Evolutionary conservation across 164 flowering plant genomes (phyloP).

Genomic region (Magnolia sinica): DNA sequence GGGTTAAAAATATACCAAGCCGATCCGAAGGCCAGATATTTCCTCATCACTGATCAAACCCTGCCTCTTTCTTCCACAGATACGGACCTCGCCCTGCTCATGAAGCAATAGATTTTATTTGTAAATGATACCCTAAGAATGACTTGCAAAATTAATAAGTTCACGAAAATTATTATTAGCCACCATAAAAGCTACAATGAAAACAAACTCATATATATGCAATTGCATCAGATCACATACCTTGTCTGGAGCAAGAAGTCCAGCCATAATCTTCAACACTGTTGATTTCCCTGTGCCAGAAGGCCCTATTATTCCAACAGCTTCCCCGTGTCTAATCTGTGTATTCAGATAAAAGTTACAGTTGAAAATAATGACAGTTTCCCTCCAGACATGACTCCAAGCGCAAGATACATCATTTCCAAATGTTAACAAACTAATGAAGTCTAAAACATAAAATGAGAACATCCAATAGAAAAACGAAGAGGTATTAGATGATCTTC

Average conservation of each 20-base stretch:
- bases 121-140: neutral
- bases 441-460: too few relatives aligned
- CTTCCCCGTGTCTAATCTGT: slow-evolving; percentile 95
- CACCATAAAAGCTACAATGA: neutral
- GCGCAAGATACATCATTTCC: neutral
- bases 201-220: neutral
- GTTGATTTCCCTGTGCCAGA: slow-evolving; percentile 99
- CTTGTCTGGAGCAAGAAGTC: slow-evolving; percentile 98
- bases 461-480: too few relatives aligned
- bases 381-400: neutral
- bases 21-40: slow-evolving; percentile 88
- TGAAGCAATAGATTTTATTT: slow-evolving; percentile 8
- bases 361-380: neutral
- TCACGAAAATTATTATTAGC: neutral
- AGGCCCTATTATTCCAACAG: slow-evolving; percentile 98
- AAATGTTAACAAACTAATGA: too few relatives aligned
- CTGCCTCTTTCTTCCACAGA: slow-evolving; percentile 70
- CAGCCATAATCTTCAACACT: slow-evolving; percentile 84
- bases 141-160: neutral
- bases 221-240: slow-evolving; percentile 24
- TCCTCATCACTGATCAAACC: slow-evolving; percentile 91
- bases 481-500: too few relatives aligned
- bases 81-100: slow-evolving; percentile 83
- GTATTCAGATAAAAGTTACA: slow-evolving; percentile 1
- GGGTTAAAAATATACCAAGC: slow-evolving; percentile 53